phyloP scores from a whole-genome alignment of 352 stramenopile genomes.

The Globisporangium paddicum region DNA sequence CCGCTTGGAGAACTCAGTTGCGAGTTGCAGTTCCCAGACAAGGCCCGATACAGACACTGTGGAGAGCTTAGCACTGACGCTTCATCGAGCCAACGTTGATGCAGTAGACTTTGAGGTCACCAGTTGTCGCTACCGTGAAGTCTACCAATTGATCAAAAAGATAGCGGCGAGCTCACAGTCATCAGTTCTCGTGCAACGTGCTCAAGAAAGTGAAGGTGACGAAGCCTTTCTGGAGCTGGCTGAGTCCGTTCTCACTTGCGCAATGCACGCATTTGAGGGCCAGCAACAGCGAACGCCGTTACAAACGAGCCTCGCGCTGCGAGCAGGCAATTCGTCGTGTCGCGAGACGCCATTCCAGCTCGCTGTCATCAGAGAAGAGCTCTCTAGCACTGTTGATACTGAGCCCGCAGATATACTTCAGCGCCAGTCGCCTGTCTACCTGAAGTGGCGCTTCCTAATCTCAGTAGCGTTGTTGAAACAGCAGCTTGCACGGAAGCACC shows the following conservation, averaged over 20 bases:
- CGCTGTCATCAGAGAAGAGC: not conserved
- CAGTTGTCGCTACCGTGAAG: not conserved
- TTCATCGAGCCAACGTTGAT: not conserved
- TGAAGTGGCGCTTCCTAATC: conserved; percentile 11
- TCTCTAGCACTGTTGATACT: not conserved
- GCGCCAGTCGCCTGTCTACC: not conserved
- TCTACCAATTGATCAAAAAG: conserved; percentile 1
- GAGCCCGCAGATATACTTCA: not conserved
- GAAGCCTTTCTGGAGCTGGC: not conserved
- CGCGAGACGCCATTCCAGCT: not conserved
- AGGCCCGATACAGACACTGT: not conserved
- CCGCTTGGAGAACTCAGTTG: not conserved
- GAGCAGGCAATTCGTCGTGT: not conserved
- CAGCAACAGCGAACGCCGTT: not conserved
- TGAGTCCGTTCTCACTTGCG: not conserved
- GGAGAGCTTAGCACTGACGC: not conserved
- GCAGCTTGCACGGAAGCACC: conserved; percentile 15
- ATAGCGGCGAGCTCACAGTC: not conserved
- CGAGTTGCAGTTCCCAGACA: not conserved
- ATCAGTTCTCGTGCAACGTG: not conserved
- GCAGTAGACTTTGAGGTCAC: not conserved
- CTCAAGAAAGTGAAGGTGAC: not conserved
- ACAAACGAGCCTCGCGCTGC: not conserved
- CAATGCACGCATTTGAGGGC: not conserved
- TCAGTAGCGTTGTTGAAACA: not conserved